phyloP scores from a whole-genome alignment of 306 rosid genomes.

The Sphenostylis stenocarpa region DNA sequence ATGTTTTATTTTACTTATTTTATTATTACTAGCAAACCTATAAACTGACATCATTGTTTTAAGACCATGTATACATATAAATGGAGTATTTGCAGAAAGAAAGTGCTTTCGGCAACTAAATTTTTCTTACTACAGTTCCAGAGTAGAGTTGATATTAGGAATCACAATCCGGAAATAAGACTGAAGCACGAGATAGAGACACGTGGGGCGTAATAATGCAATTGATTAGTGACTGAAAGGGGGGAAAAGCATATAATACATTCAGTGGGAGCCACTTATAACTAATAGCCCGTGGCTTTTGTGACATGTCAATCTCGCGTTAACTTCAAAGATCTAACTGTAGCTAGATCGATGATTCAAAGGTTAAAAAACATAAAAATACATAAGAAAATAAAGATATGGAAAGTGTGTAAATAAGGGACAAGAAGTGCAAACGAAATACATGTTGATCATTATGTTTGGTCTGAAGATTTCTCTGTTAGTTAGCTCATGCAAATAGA shows the following conservation, averaged over 20 bases:
- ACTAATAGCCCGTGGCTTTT: background rate
- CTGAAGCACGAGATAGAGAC: background rate
- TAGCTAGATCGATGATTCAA: background rate
- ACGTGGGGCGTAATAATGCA: background rate
- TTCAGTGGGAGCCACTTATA: background rate
- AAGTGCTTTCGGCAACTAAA: slow-evolving; percentile 10
- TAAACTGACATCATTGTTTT: background rate
- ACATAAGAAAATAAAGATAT: background rate
- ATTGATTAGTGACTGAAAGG: background rate
- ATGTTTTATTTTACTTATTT: background rate
- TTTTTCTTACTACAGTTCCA: background rate
- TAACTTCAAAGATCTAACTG: background rate
- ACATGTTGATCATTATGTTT: background rate
- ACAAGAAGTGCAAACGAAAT: background rate
- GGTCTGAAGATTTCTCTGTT: background rate
- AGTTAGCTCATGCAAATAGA: slow-evolving; percentile 40
- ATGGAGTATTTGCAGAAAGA: slow-evolving; percentile 4
- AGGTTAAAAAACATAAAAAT: background rate
- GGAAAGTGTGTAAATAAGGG: background rate
- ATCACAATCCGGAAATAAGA: background rate
- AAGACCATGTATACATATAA: background rate
- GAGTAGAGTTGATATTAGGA: background rate
- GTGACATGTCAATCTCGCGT: slow-evolving; percentile 2
- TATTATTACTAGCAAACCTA: background rate
- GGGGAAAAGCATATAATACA: background rate